A percentile compares a stretch with the other conserved stretches of the same genome.
Conservation (phyloP, 148 eudicot genomes). For the Rhododendron henanense region DNA sequence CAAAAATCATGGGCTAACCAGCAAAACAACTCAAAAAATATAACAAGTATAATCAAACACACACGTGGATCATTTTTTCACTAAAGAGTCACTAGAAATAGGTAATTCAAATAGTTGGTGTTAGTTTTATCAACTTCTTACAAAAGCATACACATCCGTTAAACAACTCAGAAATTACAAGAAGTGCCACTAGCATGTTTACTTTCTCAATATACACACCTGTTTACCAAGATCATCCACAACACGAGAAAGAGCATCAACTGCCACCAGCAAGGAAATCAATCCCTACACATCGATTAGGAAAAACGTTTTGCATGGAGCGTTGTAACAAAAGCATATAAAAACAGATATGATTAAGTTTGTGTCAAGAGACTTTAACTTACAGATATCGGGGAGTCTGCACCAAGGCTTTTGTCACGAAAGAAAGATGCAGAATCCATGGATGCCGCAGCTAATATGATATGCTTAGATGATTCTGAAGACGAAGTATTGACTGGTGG, state of each 20-base stretch:
- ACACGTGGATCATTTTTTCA: not conserved
- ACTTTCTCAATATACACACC: constrained; percentile 30
- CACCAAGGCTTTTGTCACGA: constrained; percentile 95
- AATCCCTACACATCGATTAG: constrained; percentile 54
- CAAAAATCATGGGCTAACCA: not conserved
- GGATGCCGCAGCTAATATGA: constrained; percentile 63
- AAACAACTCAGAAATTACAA: not conserved
- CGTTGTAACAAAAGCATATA: constrained; percentile 11
- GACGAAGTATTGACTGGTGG: constrained; percentile 60
- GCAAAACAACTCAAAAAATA: constrained; percentile 5
- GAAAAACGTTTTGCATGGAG: constrained; percentile 8
- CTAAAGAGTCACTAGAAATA: not conserved
- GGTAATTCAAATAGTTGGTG: not conserved
- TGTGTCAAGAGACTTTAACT: constrained; percentile 25
- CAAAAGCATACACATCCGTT: not conserved
- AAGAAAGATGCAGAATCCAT: constrained; percentile 97
- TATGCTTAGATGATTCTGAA: constrained; percentile 47
- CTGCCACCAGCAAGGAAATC: constrained; percentile 81
- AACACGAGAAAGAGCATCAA: constrained; percentile 77
- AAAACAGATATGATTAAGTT: not conserved
- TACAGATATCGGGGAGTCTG: constrained; percentile 92
- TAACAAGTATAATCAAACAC: not conserved
- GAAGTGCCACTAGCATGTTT: not conserved
- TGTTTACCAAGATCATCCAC: constrained; percentile 62
- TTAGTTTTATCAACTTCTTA: not conserved